phyloP scores from a whole-genome alignment of 2,329 filamentous ascomycete species.

The Thelonectria discophora region DNA sequence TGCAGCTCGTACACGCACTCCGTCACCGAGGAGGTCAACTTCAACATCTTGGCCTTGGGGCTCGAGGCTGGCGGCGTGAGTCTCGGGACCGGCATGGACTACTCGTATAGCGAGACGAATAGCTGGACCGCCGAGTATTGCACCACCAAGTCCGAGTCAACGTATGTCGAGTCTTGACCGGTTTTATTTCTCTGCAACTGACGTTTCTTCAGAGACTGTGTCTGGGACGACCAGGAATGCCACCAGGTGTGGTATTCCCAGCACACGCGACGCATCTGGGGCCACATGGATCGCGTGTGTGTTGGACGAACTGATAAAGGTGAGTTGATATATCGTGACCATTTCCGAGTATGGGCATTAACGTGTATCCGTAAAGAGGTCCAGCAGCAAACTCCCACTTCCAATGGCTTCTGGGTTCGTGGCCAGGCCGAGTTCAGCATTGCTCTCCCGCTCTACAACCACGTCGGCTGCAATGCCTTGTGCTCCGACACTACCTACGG shows the following conservation, averaged over 20 bases:
- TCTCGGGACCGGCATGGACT: slow-evolving; percentile 15
- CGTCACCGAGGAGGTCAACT: slow-evolving; percentile 17
- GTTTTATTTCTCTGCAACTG: background rate
- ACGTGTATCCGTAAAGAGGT: slow-evolving; percentile 7
- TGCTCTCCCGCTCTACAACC: slow-evolving; percentile 22
- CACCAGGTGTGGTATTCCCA: slow-evolving; percentile 21
- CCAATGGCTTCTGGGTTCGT: slow-evolving; percentile 23
- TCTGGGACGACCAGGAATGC: slow-evolving; percentile 13
- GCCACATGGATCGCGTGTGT: slow-evolving; percentile 22
- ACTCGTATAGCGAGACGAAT: slow-evolving; percentile 6
- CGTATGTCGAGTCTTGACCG: slow-evolving; percentile 3
- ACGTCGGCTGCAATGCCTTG: slow-evolving; percentile 25
- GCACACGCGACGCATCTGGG: slow-evolving; percentile 24
- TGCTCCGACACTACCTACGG: slow-evolving; percentile 18
- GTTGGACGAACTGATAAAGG: slow-evolving; percentile 10
- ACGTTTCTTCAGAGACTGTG: slow-evolving; percentile 3
- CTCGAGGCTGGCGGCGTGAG: slow-evolving; percentile 1
- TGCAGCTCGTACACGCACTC: slow-evolving; percentile 14
- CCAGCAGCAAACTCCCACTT: slow-evolving; percentile 24
- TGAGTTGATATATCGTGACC: slow-evolving; percentile 1
- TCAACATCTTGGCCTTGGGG: slow-evolving; percentile 11
- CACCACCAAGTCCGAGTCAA: slow-evolving; percentile 16
- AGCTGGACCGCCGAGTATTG: slow-evolving; percentile 2
- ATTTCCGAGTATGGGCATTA: background rate
- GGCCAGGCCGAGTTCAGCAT: slow-evolving; percentile 28